Evolutionary conservation across 306 rosid genomes (phyloP).

Genomic region (Acacia acuminata): DNA sequence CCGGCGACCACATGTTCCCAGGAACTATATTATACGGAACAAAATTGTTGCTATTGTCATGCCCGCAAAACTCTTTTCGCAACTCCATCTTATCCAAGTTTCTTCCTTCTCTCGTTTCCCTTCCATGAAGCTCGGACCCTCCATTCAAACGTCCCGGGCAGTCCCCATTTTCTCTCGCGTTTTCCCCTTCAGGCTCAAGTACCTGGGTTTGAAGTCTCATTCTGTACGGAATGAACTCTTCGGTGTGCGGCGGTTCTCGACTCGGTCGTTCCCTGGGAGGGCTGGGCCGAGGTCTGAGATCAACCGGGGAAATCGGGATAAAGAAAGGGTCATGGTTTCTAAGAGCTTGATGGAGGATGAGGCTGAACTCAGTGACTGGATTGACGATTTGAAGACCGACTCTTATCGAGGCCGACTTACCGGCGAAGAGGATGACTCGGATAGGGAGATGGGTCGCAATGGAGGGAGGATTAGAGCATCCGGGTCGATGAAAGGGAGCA

Average conservation of each 20-base stretch:
- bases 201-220: constrained; percentile 30
- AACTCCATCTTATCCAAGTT: constrained; percentile 56
- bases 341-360: constrained; percentile 82
- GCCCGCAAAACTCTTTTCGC: constrained; percentile 65
- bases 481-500: constrained; percentile 34
- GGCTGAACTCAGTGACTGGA: constrained; percentile 89
- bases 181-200: constrained; percentile 58
- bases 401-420: constrained; percentile 35
- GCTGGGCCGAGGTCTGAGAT: constrained; percentile 32
- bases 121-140: constrained; percentile 46
- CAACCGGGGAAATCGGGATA: constrained; percentile 26
- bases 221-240: constrained; percentile 32
- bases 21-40: neutral
- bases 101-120: constrained; percentile 40
- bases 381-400: constrained; percentile 54
- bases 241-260: constrained; percentile 42
- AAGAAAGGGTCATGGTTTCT: constrained; percentile 36
- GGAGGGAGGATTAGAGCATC: constrained; percentile 32
- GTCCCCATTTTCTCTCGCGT: constrained; percentile 45
- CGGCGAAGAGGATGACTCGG: constrained; percentile 42
- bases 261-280: constrained; percentile 39
- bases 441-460: constrained; percentile 24
- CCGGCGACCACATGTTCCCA: neutral
- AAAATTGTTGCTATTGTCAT: constrained; percentile 26
- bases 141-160: constrained; percentile 26